phyloP scores from a whole-genome alignment of 2,329 filamentous ascomycete genomes.

The Fonsecaea erecta region DNA sequence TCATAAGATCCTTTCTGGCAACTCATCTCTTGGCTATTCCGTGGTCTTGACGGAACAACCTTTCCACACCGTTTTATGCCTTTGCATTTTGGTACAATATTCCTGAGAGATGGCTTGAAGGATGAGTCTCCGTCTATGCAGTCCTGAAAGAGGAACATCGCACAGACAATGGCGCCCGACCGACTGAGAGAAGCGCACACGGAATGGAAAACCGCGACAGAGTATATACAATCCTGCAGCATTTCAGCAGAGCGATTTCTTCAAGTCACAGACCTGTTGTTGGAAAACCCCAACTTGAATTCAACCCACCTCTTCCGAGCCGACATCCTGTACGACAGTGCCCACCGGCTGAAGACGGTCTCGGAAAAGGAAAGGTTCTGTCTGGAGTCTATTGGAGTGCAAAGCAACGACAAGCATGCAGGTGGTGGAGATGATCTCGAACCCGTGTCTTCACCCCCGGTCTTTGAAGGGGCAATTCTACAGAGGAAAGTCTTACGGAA shows the following conservation, averaged over 20 bases:
- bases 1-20: background rate
- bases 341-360: slow-evolving; percentile 43
- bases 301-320: slow-evolving; percentile 64
- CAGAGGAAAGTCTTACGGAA: slow-evolving; percentile 72
- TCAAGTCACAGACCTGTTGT: slow-evolving; percentile 56
- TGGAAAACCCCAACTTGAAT: slow-evolving; percentile 62
- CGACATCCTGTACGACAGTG: slow-evolving; percentile 63
- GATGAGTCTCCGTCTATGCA: background rate
- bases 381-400: background rate
- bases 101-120: background rate
- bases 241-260: slow-evolving; percentile 42
- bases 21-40: background rate
- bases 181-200: background rate
- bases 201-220: slow-evolving; percentile 19
- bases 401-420: background rate
- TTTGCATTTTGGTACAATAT: background rate
- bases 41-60: background rate
- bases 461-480: slow-evolving; percentile 46
- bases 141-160: background rate
- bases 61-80: background rate
- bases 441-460: slow-evolving; percentile 31
- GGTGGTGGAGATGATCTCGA: background rate
- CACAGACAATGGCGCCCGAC: background rate
- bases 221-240: slow-evolving; percentile 19
- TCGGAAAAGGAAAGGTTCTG: slow-evolving; percentile 41